A percentile compares a stretch with the other conserved stretches of the same genome.
These are phyloP conservation scores for Calvatia gigantea DNA, from an alignment of 768 basidiomycete species.

Conservation along the genomic window DNA sequence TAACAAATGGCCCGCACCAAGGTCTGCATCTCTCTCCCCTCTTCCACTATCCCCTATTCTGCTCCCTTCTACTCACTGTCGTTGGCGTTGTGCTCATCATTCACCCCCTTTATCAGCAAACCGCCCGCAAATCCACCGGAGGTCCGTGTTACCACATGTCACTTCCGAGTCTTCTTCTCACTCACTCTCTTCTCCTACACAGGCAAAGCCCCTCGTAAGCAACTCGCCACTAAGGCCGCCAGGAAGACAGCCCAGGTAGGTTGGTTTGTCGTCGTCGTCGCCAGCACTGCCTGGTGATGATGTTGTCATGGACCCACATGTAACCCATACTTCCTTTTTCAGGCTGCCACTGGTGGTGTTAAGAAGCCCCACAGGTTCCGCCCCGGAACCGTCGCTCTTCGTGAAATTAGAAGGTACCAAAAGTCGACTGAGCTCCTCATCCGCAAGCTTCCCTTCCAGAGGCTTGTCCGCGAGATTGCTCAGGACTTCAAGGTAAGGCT, in stretches of 20 bases:
- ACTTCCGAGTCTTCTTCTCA: slow-evolving; percentile 21
- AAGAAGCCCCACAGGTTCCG: slow-evolving; percentile 99
- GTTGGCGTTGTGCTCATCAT: slow-evolving; percentile 28
- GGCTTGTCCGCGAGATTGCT: slow-evolving; percentile 95
- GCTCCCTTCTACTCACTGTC: slow-evolving; percentile 12
- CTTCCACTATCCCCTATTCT: slow-evolving; percentile 19
- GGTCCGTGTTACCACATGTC: slow-evolving; percentile 46
- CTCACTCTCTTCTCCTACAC: background rate
- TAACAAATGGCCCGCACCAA: slow-evolving; percentile 83
- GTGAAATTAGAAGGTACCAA: slow-evolving; percentile 98
- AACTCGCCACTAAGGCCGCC: slow-evolving; percentile 94
- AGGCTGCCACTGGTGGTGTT: slow-evolving; percentile 91
- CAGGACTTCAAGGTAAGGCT: slow-evolving; percentile 88
- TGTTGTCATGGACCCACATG: slow-evolving; percentile 13
- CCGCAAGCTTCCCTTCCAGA: slow-evolving; percentile 99
- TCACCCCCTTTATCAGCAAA: slow-evolving; percentile 65
- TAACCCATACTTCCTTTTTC: slow-evolving; percentile 10
- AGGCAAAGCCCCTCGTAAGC: slow-evolving; percentile 92
- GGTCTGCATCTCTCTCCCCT: slow-evolving; percentile 35
- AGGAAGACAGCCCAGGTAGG: slow-evolving; percentile 78
- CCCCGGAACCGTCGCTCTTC: slow-evolving; percentile 97
- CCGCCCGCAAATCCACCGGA: slow-evolving; percentile 98
- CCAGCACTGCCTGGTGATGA: slow-evolving; percentile 18
- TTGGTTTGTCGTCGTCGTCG: slow-evolving; percentile 25
- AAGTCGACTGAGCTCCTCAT: slow-evolving; percentile 99